Base-by-base conservation (phyloP, 345 rosid genomes). In the Combretum micranthum region DNA sequence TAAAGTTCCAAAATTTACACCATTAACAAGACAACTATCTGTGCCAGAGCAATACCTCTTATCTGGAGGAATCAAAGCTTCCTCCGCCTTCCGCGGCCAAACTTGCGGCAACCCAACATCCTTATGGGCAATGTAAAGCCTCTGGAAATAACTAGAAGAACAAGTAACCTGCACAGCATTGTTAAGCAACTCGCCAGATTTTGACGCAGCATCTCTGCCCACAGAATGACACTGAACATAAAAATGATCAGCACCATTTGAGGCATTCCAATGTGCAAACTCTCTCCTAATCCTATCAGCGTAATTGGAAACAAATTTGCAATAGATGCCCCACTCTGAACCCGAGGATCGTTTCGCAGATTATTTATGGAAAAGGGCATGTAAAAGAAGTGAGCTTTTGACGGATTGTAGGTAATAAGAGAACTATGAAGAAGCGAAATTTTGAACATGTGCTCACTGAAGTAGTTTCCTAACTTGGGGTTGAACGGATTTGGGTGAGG, bases 401-500 rank as follows among this genome's bases (percentile, higher is more conserved):
- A 55, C 3, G 83, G 76, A 47, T 20, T 5, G 17, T 39, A 0
- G 2, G 76, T 69, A 26, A 70, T 43, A 17, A 79, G 52, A 15
- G 75, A 53, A 59, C 83, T 70, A 8, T 19, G 32, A 14, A 75
- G 75, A 21, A 79, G 76, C 32, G 76, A 56, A 13, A 67, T 20
- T 68, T 79, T 79, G 71, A 79, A 79, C 66, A 75, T 72, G 72
- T 72, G 78, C 59, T 79, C 80, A 64, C 80, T 79, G 52, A 70
- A 70, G 68, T 75, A 79, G 55, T 79, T 75, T 14, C 78, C 78
- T 11, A 72, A 63, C 65, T 63, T 72, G 37, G 74, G 78, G 50
- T 65, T 54, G 11, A 46, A 52, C 12, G 80, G 80, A 64, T 75
- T 62, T 19, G 59, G 52, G 61, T 47, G 72, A 37, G 78, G 80